A percentile compares a stretch with the other conserved stretches of the same genome.
phyloP scores from a whole-genome alignment of 306 rosid species.

The Fragaria iinumae region DNA sequence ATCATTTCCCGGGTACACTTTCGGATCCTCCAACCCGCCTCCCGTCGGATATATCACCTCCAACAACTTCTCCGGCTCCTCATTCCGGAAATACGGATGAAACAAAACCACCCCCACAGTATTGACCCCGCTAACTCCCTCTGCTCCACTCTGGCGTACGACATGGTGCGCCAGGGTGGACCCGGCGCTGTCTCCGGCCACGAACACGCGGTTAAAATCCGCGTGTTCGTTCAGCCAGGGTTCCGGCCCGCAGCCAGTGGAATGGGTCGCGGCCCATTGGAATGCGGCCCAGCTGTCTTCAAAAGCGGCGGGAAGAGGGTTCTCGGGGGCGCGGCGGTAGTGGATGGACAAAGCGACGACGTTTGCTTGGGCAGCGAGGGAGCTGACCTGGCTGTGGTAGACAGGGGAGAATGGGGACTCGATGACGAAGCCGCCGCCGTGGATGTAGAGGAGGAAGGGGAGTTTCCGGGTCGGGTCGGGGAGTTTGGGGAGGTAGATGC shows the following conservation, averaged over 20 bases:
- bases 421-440: constrained; percentile 44
- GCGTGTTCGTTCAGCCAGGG: constrained; percentile 28
- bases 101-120: constrained; percentile 21
- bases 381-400: constrained; percentile 22
- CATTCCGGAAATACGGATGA: constrained; percentile 29
- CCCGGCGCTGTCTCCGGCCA: constrained; percentile 39
- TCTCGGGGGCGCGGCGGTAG: constrained; percentile 35
- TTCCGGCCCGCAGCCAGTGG: constrained; percentile 18
- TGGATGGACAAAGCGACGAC: constrained; percentile 24
- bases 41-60: constrained; percentile 27
- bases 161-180: constrained; percentile 24
- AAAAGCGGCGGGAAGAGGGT: constrained; percentile 34
- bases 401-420: constrained; percentile 20
- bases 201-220: constrained; percentile 19
- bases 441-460: constrained; percentile 33
- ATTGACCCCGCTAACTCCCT: constrained; percentile 9
- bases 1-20: constrained; percentile 28
- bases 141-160: constrained; percentile 12
- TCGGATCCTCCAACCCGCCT: constrained; percentile 32
- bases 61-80: constrained; percentile 21
- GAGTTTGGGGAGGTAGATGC: constrained; percentile 32
- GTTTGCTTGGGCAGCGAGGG: constrained; percentile 27
- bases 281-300: constrained; percentile 32
- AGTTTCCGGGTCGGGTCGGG: constrained; percentile 24
- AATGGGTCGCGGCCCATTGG: constrained; percentile 27